Evolutionary conservation across 2,329 filamentous ascomycete species (phyloP), one percentile per base, ranked within the genome.

Genomic region (Colletotrichum siamense): DNA sequence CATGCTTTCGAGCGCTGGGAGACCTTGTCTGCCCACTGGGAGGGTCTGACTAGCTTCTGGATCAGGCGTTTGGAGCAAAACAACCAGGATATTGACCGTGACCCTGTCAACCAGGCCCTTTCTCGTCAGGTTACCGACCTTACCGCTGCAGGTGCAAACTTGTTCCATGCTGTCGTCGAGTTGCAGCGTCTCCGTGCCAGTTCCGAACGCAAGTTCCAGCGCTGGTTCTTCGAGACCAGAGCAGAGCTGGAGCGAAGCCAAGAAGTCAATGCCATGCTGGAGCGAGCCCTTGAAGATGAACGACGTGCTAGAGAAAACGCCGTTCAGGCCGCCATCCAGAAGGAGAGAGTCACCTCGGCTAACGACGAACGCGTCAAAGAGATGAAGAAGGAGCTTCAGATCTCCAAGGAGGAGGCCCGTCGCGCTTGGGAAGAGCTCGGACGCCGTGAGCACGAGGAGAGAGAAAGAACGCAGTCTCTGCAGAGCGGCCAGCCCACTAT

Each of bases 1-100:
- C 97, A 99, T 85, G 97, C 97, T 0, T 99, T 99, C 81, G 96
- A 99, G 85, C 92, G 97, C 76, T 99, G 97, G 97, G 97, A 99
- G 83, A 96, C 95, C 0, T 87, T 99, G 4, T 99, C 97, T 0
- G 98, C 97, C 8, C 96, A 99, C 81, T 99, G 97, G 97, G 97
- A 99, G 84, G 97, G 97, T 6, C 89, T 99, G 75, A 99, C 97
- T 0, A 96, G 95, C 75, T 99, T 98, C 86, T 99, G 97, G 96
- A 97, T 99, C 79, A 94, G 95, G 63, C 93, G 96, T 79, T 89
- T 99, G 9, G 95, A 99, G 85, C 93, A 97, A 83, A 98, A 98
- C 82, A 94, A 95, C 32, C 93, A 96, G 70, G 96, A 98, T 79
- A 91, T 98, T 52, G 93, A 94, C 78, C 90, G 93, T 15, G 95